phyloP scores from a whole-genome alignment of 2,329 filamentous ascomycete species.

The Diaporthe longicolla region DNA sequence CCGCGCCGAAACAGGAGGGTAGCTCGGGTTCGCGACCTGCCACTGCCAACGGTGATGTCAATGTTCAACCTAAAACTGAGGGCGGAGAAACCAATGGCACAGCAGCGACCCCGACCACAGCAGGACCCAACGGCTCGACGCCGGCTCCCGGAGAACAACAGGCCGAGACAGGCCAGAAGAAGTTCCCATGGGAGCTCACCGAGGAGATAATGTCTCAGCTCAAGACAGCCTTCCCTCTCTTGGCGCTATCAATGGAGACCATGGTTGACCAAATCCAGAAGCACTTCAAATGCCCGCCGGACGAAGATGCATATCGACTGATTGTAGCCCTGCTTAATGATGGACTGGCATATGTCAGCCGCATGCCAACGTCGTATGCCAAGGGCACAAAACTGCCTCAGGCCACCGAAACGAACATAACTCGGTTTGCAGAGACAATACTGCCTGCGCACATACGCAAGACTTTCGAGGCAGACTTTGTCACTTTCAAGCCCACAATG shows the following conservation, averaged over 20 bases:
- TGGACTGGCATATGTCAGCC: slow-evolving; percentile 90
- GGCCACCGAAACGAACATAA: slow-evolving; percentile 96
- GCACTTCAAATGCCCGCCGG: slow-evolving; percentile 98
- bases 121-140: slow-evolving; percentile 41
- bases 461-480: slow-evolving; percentile 98
- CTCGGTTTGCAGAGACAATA: slow-evolving; percentile 95
- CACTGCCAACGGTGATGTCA: slow-evolving; percentile 64
- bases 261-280: slow-evolving; percentile 99
- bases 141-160: slow-evolving; percentile 45
- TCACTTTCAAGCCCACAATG: slow-evolving; percentile 95
- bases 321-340: slow-evolving; percentile 99
- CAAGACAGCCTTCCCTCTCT: slow-evolving; percentile 95
- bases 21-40: slow-evolving; percentile 60
- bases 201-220: slow-evolving; percentile 96
- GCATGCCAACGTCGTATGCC: slow-evolving; percentile 88
- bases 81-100: slow-evolving; percentile 52
- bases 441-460: slow-evolving; percentile 94
- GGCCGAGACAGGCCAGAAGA: slow-evolving; percentile 65
- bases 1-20: slow-evolving; percentile 51
- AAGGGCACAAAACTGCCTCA: slow-evolving; percentile 91
- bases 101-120: slow-evolving; percentile 39
- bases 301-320: slow-evolving; percentile 96
- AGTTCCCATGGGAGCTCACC: slow-evolving; percentile 95
- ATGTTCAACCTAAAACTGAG: slow-evolving; percentile 61
- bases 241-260: slow-evolving; percentile 98